Evolutionary conservation across 2,329 filamentous ascomycete species (phyloP).

Genomic region (Monosporascus sp.): DNA sequence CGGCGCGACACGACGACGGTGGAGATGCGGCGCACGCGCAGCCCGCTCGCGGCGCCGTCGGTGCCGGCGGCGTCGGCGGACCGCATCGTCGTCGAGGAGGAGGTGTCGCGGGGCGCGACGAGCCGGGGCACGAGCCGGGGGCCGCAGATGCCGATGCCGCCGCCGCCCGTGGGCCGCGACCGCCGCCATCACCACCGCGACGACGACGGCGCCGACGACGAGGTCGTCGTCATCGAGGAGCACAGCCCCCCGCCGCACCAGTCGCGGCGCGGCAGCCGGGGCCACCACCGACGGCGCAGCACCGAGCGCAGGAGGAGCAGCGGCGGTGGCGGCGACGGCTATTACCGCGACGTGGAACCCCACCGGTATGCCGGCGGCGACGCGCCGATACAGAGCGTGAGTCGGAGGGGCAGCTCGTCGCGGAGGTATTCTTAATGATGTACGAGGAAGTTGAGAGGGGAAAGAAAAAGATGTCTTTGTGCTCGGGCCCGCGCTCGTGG

Average conservation of each 20-base stretch:
- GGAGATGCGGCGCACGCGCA: too few species aligned
- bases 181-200: constrained; percentile 4
- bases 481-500: too few species aligned
- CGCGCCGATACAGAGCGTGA: constrained; percentile 23
- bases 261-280: constrained; percentile 18
- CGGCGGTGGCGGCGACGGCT: neutral
- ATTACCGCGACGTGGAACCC: constrained; percentile 27
- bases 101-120: constrained; percentile 5
- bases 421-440: constrained; percentile 15
- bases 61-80: constrained; percentile 7
- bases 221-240: constrained; percentile 35
- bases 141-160: constrained; percentile 1
- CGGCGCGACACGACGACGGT: too few species aligned
- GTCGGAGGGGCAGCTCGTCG: constrained; percentile 27
- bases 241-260: constrained; percentile 23
- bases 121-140: constrained; percentile 1
- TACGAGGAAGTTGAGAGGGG: neutral
- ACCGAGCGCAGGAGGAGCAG: constrained; percentile 20
- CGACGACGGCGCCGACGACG: constrained; percentile 25
- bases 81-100: constrained; percentile 28
- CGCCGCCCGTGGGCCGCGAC: neutral
- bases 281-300: constrained; percentile 15
- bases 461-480: neutral
- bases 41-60: neutral
- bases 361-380: constrained; percentile 27